phyloP scores from a whole-genome alignment of 2,329 filamentous ascomycete genomes.

The Elsinoe batatas region DNA sequence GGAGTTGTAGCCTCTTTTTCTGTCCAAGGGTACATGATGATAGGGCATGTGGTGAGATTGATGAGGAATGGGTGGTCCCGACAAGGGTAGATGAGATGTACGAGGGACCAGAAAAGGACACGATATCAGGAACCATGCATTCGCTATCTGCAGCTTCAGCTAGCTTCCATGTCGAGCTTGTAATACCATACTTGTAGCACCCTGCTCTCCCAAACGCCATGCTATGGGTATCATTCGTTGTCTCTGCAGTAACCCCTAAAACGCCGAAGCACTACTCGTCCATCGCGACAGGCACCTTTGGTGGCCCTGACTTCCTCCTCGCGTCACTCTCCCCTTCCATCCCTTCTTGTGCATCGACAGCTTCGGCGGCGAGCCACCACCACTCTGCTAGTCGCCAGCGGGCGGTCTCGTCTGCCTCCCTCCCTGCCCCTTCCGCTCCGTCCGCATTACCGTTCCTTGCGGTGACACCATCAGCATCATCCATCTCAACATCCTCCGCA shows the following conservation, averaged over 20 bases:
- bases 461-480: too few species aligned
- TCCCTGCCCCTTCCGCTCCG: too few species aligned
- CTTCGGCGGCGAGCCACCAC: constrained; percentile 14
- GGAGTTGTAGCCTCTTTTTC: constrained; percentile 22
- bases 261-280: neutral
- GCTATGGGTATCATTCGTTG: constrained; percentile 5
- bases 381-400: constrained; percentile 12
- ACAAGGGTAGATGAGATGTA: neutral
- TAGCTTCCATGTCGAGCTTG: neutral
- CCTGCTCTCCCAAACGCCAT: neutral
- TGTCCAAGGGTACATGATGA: neutral
- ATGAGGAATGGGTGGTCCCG: neutral
- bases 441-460: too few species aligned
- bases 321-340: neutral
- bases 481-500: too few species aligned
- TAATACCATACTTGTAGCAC: neutral
- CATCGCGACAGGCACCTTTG: neutral
- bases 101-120: neutral
- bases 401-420: neutral
- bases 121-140: neutral
- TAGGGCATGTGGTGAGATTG: neutral
- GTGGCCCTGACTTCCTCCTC: neutral
- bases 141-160: neutral
- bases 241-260: neutral
- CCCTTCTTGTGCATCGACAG: constrained; percentile 1